Conservation (phyloP, 2,329 filamentous ascomycete genomes). For the Aspergillus piperis region DNA sequence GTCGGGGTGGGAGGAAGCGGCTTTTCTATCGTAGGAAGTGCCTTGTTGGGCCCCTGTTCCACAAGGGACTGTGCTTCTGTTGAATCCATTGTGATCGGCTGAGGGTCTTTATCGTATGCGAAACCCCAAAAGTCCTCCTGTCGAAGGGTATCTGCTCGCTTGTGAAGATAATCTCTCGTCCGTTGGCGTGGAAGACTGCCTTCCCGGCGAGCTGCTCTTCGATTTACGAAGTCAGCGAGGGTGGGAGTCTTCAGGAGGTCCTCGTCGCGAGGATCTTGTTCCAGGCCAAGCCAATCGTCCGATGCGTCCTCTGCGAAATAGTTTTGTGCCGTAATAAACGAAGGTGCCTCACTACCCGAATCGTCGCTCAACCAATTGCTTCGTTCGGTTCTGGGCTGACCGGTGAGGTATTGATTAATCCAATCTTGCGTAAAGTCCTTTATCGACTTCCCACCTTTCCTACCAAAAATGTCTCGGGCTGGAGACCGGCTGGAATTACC, state of each 20-base stretch:
- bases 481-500: conserved; percentile 30
- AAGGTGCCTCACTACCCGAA: conserved; percentile 72
- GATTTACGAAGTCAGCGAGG: conserved; percentile 37
- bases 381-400: conserved; percentile 67
- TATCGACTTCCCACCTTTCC: conserved; percentile 38
- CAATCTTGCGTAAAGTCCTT: conserved; percentile 75
- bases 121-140: conserved; percentile 50
- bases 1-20: conserved; percentile 42
- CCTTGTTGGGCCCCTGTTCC: conserved; percentile 22
- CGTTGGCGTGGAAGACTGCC: conserved; percentile 26
- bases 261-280: conserved; percentile 40
- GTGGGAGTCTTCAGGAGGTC: conserved; percentile 45
- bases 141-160: conserved; percentile 45
- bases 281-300: conserved; percentile 48
- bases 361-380: conserved; percentile 84
- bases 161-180: conserved; percentile 37
- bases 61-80: conserved; percentile 26
- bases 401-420: conserved; percentile 82
- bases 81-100: conserved; percentile 36
- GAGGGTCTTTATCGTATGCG: conserved; percentile 44
- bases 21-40: conserved; percentile 39
- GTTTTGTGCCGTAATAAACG: conserved; percentile 48
- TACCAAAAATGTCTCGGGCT: conserved; percentile 24
- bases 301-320: conserved; percentile 44
- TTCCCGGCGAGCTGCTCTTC: conserved; percentile 26